A percentile compares a stretch with the other conserved stretches of the same genome.
Evolutionary conservation across 1,284 basidiomycete species (phyloP).

Genomic region (Boletus semigastroideus): DNA sequence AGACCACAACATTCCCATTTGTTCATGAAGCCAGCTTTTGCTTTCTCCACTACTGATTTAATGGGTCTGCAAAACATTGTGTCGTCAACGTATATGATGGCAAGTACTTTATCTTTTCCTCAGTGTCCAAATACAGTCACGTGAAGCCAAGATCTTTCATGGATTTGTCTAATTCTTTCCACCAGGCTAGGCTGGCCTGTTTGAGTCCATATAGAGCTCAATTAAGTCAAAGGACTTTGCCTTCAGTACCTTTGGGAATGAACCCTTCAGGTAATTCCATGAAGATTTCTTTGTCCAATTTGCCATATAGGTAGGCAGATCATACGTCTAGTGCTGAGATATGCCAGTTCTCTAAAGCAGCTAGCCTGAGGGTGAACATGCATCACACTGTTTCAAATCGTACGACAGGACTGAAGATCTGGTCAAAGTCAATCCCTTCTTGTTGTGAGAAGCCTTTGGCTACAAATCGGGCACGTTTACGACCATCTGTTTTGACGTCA

Average conservation of each 20-base stretch:
- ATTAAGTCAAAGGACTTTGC: neutral
- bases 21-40: neutral
- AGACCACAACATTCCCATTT: neutral
- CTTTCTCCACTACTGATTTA: neutral
- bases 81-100: neutral
- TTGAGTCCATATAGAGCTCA: neutral
- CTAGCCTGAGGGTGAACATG: neutral
- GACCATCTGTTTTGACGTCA: constrained; percentile 33
- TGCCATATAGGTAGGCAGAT: neutral
- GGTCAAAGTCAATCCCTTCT: constrained; percentile 36
- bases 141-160: neutral
- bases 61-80: neutral
- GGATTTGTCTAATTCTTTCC: neutral
- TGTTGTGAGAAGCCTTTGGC: constrained; percentile 43
- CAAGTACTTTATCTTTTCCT: neutral
- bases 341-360: neutral
- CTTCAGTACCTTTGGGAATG: neutral
- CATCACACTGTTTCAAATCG: constrained; percentile 27
- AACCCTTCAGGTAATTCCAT: neutral
- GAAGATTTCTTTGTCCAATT: neutral
- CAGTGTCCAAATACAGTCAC: neutral
- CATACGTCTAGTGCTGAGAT: neutral
- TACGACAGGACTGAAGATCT: constrained; percentile 45
- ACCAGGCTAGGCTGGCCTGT: neutral
- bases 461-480: constrained; percentile 39